These are phyloP conservation scores for Echeveria elegans DNA, from an alignment of 164 flowering plant genomes.

Conservation along the genomic window DNA sequence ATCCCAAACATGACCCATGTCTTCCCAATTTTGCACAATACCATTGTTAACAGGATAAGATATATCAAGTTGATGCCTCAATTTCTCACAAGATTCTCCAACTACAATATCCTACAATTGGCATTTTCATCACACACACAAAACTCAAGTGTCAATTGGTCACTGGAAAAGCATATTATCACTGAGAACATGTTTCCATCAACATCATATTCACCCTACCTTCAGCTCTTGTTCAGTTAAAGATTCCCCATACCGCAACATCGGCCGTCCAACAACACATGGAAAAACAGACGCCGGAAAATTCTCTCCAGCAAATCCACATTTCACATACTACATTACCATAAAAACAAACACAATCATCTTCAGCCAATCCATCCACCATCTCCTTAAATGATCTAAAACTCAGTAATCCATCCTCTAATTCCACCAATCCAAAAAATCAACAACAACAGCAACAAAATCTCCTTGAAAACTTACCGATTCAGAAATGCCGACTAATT, in stretches of 20 bases:
- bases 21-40: slow-evolving; percentile 98
- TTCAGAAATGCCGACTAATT: too few species aligned
- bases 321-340: slow-evolving; percentile 91
- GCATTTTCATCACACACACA: neutral
- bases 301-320: slow-evolving; percentile 98
- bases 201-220: slow-evolving; percentile 36
- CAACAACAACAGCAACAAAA: neutral
- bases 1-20: slow-evolving; percentile 95
- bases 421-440: neutral
- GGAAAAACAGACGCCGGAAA: slow-evolving; percentile 97
- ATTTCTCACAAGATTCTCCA: slow-evolving; percentile 72
- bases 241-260: slow-evolving; percentile 91
- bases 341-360: slow-evolving; percentile 5
- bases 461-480: neutral
- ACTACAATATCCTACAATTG: slow-evolving; percentile 69
- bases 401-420: neutral
- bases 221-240: slow-evolving; percentile 75
- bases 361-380: neutral
- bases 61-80: slow-evolving; percentile 85
- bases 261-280: slow-evolving; percentile 88
- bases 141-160: too few species aligned
- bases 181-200: too few species aligned
- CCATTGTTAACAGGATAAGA: slow-evolving; percentile 97
- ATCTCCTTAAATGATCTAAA: neutral
- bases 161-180: too few species aligned